Evolutionary conservation across 305 asterid species (phyloP), one percentile per base, ranked within the genome.

Genomic region (Fraxinus sp.): DNA sequence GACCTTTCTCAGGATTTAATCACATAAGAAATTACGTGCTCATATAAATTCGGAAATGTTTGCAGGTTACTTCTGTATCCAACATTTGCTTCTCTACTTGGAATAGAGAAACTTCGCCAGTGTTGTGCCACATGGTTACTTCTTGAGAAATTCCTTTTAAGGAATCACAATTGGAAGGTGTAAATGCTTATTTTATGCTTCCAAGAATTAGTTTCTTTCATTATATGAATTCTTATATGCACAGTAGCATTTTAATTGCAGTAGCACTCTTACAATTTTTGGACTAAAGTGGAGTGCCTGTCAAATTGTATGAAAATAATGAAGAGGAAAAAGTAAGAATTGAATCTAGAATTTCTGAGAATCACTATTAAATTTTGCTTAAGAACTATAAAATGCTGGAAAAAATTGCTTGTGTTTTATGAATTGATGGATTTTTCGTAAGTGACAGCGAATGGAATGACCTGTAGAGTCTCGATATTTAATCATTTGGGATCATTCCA

Each of bases 71-170:
- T 91, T 82, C 86, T 97, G 87, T 97, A 97, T 88, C 97, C 99
- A 86, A 89, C 90, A 79, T 92, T 97, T 86, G 99, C 98, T 82
- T 92, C 94, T 82, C 89, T 97, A 79, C 97, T 97, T 87, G 99
- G 99, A 81, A 93, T 95, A 87, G 97, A 97, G 94, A 95, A 91
- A 90, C 98, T 97, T 80, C 99, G 98, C 84, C 97, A 91, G 83
- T 90, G 96, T 86, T 97, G 98, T 92, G 87, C 96, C 39, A 91
- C 97, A 43, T 97, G 99, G 99, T 88, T 97, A 91, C 93, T 93
- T 85, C 96, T 93, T 77, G 99, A 97, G 91, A 98, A 96, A 86
- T 91, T 90, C 89, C 98, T 96, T 86, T 91, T 95, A 80, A 91
- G 96, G 76, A 90, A 20, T 83, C 92, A 95, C 87, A 92, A 90